These are phyloP conservation scores for Nemania bipapillata DNA, from an alignment of 2,329 filamentous ascomycete species.

Conservation along the genomic window DNA sequence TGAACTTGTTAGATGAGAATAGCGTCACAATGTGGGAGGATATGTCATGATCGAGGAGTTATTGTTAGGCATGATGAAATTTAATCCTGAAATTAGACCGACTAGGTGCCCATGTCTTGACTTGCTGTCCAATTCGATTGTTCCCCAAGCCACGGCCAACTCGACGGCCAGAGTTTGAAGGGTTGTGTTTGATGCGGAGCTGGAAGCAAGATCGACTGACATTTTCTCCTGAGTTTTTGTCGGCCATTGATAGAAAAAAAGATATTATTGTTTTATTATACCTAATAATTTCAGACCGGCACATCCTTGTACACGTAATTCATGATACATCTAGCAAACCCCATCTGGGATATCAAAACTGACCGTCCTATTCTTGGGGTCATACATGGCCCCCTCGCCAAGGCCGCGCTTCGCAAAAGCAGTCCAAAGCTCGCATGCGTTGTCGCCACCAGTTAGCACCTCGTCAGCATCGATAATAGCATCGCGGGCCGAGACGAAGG, in stretches of 20 bases:
- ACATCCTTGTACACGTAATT: neutral
- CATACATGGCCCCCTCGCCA: constrained; percentile 51
- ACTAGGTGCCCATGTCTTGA: neutral
- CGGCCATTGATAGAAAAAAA: neutral
- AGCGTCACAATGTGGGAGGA: neutral
- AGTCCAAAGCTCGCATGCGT: constrained; percentile 60
- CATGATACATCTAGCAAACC: constrained; percentile 43
- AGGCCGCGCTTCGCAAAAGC: constrained; percentile 64
- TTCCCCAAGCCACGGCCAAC: neutral
- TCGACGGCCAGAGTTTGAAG: neutral
- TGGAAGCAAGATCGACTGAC: neutral
- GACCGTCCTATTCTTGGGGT: constrained; percentile 38
- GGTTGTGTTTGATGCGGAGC: neutral
- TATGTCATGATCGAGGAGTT: no score
- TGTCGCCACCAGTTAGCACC: constrained; percentile 59
- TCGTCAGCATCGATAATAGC: constrained; percentile 62
- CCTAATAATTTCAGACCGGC: neutral
- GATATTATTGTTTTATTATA: neutral
- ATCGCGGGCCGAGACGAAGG: constrained; percentile 59
- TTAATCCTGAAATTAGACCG: neutral
- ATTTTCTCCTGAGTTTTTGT: no score
- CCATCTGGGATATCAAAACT: constrained; percentile 48
- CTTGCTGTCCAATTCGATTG: neutral
- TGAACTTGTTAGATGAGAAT: neutral
- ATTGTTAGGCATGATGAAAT: no score